These are phyloP conservation scores for Fusarium sp. DNA, from an alignment of 2,329 filamentous ascomycete genomes.

Conservation along the genomic window DNA sequence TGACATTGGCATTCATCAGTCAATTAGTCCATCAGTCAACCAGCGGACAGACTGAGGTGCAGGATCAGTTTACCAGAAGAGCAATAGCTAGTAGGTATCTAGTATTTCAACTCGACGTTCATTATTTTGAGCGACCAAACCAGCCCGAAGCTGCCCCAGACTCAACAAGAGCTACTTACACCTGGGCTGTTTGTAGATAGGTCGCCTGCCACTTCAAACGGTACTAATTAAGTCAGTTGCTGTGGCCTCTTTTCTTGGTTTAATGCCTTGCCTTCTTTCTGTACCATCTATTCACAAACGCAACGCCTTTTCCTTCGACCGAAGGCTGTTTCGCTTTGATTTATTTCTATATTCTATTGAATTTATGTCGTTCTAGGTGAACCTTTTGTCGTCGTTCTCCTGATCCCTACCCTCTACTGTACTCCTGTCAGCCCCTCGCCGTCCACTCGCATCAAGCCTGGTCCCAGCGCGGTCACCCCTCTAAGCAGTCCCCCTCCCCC, in stretches of 20 bases:
- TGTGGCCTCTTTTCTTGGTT: conserved; percentile 17
- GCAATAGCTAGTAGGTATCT: background rate
- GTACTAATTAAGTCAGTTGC: background rate
- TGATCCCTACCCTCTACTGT: conserved; percentile 4
- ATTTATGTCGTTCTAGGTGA: conserved; percentile 28
- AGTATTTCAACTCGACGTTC: background rate
- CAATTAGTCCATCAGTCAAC: background rate
- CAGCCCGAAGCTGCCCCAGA: background rate
- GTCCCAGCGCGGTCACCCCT: conserved; percentile 38
- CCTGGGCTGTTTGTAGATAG: background rate
- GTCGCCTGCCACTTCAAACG: background rate
- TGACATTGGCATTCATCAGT: background rate
- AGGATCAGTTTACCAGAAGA: background rate
- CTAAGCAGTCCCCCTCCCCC: conserved; percentile 27
- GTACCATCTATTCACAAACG: conserved; percentile 35
- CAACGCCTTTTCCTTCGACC: conserved; percentile 7
- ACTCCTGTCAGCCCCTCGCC: conserved; percentile 38
- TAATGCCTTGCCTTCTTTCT: conserved; percentile 13
- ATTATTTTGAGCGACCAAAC: background rate
- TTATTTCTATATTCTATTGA: conserved; percentile 16
- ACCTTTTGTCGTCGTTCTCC: conserved; percentile 27
- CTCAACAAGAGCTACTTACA: background rate
- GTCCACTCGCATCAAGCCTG: conserved; percentile 39
- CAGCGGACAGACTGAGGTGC: background rate
- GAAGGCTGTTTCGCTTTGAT: conserved; percentile 10